Base-by-base conservation (phyloP, 257 asterid species). In the Capsicum baccatum region DNA sequence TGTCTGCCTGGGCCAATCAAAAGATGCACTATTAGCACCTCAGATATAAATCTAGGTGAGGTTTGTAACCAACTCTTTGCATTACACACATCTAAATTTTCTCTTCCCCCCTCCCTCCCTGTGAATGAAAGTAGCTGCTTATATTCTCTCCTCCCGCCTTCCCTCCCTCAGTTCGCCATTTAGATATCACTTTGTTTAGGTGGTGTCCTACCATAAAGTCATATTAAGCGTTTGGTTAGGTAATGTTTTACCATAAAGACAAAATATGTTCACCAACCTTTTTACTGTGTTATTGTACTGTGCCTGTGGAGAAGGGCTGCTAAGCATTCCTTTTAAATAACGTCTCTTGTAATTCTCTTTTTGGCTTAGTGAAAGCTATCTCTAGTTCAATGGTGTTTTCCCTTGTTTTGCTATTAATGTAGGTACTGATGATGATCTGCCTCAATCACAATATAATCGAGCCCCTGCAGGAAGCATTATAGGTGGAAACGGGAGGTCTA, bases 351-450 rank as follows among this genome's bases (percentile, higher is more conserved):
- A 64, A 8, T 52, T 68, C 17, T 17, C 44, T 17, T 39, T n/a
- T 57, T 47, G 44, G 9, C 21, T 16, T 16, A 39, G 16, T 69
- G 52, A 39, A 69, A 15, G 12, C 56, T 55, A n/a, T 55, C 50
- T 57, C 37, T 60, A 47, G 33, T 35, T 63, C 50, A 52, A 48
- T 21, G 57, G 74, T 64, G 59, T 81, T 82, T 56, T 52, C 62
- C 47, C 70, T 39, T 71, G 63, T 70, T 73, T 71, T 67, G 80
- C 78, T 9, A 83, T 66, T 81, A 86, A 79, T 89, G 83, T 87
- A 88, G 92, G 91, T 68, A 91, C 90, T 83, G 93, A 85, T 86
- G 92, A 91, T 88, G 95, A 91, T 87, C 88, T 83, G 80, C 92
- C 91, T 67, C 90, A 83, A 86, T 84, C 87, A 87, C 88, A 85